Conservation (phyloP, 139 green algal genomes). For the Marvania coccoides region DNA sequence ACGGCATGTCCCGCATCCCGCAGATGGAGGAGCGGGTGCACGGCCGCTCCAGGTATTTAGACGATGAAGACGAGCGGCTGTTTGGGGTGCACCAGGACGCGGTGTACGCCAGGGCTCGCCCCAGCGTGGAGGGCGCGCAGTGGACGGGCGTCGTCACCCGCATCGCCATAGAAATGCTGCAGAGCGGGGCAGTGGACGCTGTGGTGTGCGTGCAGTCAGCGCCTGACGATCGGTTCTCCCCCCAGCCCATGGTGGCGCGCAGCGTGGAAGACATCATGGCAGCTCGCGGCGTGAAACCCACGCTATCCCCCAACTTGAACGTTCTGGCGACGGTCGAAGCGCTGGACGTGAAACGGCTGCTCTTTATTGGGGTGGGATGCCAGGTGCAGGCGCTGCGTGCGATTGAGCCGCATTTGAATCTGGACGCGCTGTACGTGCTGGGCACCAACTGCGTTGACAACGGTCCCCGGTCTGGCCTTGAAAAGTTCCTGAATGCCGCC, state of each 20-base stretch:
- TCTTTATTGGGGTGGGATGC: slow-evolving; percentile 95
- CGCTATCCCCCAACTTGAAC: slow-evolving; percentile 83
- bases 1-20: slow-evolving; percentile 75
- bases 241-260: slow-evolving; percentile 70
- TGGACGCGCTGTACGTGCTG: slow-evolving; percentile 94
- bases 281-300: slow-evolving; percentile 88
- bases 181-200: slow-evolving; percentile 77
- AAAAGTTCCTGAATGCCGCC: slow-evolving; percentile 85
- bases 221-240: slow-evolving; percentile 71
- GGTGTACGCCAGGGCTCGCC: slow-evolving; percentile 65
- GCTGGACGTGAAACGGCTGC: slow-evolving; percentile 65
- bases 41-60: slow-evolving; percentile 44
- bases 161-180: slow-evolving; percentile 74
- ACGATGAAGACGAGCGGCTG: slow-evolving; percentile 65
- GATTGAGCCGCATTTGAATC: slow-evolving; percentile 76
- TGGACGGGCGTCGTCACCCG: slow-evolving; percentile 93
- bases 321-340: slow-evolving; percentile 91
- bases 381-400: slow-evolving; percentile 85
- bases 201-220: slow-evolving; percentile 92
- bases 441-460: slow-evolving; percentile 94
- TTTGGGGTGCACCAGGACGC: slow-evolving; percentile 75
- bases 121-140: slow-evolving; percentile 72
- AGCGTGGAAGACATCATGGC: slow-evolving; percentile 81
- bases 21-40: slow-evolving; percentile 64
- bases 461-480: slow-evolving; percentile 67